Conservation (phyloP, 1,139 yeast species). For the Lodderomyces margitis region DNA sequence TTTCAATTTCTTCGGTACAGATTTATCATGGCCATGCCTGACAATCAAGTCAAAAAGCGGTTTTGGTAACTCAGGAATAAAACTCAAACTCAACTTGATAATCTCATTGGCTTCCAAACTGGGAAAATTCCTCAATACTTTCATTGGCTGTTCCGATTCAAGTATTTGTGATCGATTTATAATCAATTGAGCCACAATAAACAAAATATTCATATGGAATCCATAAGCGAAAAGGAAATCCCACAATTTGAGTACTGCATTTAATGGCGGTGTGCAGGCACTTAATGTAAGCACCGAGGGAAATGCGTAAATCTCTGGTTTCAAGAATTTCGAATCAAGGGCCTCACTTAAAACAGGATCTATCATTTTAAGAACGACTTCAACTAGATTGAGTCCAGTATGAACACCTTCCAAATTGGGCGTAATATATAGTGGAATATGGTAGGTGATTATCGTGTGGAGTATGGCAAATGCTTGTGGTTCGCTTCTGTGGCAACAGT, state of each 20-base stretch:
- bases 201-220: slow-evolving; percentile 79
- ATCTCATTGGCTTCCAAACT: slow-evolving; percentile 69
- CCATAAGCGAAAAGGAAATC: slow-evolving; percentile 92
- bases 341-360: slow-evolving; percentile 69
- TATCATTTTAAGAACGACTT: slow-evolving; percentile 64
- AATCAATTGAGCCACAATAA: slow-evolving; percentile 81
- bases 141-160: slow-evolving; percentile 67
- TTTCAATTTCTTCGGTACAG: slow-evolving; percentile 41
- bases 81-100: slow-evolving; percentile 76
- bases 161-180: slow-evolving; percentile 63
- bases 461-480: slow-evolving; percentile 82
- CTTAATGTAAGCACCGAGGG: slow-evolving; percentile 85
- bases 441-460: slow-evolving; percentile 53
- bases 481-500: slow-evolving; percentile 68
- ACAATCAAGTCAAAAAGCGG: slow-evolving; percentile 64
- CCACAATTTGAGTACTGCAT: slow-evolving; percentile 78
- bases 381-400: slow-evolving; percentile 70
- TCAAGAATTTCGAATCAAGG: slow-evolving; percentile 61
- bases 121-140: slow-evolving; percentile 71
- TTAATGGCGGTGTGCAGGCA: slow-evolving; percentile 86
- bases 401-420: slow-evolving; percentile 83
- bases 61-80: slow-evolving; percentile 73
- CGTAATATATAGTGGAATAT: slow-evolving; percentile 76
- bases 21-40: slow-evolving; percentile 67
- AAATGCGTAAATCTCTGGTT: slow-evolving; percentile 85